phyloP scores from a whole-genome alignment of 768 basidiomycete genomes.

The Kwoniella newhampshirensis region DNA sequence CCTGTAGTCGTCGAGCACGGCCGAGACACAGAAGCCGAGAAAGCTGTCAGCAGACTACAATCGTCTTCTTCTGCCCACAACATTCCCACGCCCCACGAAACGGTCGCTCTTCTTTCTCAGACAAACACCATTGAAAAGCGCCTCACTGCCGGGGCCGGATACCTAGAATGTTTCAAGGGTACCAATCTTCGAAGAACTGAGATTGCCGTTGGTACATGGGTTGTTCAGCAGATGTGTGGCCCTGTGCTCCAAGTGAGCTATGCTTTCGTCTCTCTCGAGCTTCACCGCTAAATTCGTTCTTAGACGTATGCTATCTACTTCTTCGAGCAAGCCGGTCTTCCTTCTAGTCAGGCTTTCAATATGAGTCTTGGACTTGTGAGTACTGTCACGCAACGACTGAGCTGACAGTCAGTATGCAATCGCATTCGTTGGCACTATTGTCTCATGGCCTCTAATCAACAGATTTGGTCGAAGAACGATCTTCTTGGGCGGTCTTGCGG shows the following conservation, averaged over 20 bases:
- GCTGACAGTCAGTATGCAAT: constrained; percentile 12
- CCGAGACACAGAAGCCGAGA: constrained; percentile 28
- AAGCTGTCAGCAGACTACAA: constrained; percentile 14
- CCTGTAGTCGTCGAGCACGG: constrained; percentile 24
- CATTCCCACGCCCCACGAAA: constrained; percentile 1
- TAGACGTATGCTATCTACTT: constrained; percentile 23
- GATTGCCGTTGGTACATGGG: constrained; percentile 29
- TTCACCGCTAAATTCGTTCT: neutral
- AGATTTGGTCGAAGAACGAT: constrained; percentile 46
- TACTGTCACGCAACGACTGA: neutral
- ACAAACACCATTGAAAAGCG: constrained; percentile 40
- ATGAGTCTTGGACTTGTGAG: constrained; percentile 25
- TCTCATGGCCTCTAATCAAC: constrained; percentile 37
- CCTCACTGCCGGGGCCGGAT: constrained; percentile 26
- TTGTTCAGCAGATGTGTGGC: constrained; percentile 28
- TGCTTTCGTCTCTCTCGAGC: neutral
- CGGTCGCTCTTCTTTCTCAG: constrained; percentile 34
- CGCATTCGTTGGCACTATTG: constrained; percentile 39
- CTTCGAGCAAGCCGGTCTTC: constrained; percentile 39
- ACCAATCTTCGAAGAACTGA: constrained; percentile 43
- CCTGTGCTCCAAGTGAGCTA: constrained; percentile 1
- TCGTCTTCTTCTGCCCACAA: neutral
- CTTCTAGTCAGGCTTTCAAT: constrained; percentile 27
- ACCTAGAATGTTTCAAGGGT: constrained; percentile 42
- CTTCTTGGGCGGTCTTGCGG: constrained; percentile 21